A percentile compares a stretch with the other conserved stretches of the same genome.
Evolutionary conservation across 108 stramenopile species (phyloP).

Genomic region (Nannochloropsis salina): DNA sequence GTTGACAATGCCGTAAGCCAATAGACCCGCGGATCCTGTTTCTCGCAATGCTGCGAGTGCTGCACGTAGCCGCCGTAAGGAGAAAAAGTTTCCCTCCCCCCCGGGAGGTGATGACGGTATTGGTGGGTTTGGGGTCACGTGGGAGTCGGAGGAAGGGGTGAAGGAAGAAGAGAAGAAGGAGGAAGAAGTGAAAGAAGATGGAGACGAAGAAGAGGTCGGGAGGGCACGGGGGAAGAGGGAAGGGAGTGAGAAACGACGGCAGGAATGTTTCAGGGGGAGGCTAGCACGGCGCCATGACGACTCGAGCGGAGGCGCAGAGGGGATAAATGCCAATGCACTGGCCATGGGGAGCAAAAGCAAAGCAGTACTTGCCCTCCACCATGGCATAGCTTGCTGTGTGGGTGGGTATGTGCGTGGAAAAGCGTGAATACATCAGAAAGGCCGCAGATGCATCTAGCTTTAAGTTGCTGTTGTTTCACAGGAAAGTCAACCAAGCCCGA

Average conservation of each 20-base stretch:
- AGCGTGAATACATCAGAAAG: no score
- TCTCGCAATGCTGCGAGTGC: slow-evolving; percentile 15
- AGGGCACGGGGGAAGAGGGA: neutral
- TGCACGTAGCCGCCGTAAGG: neutral
- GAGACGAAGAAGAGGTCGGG: neutral
- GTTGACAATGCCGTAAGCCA: slow-evolving; percentile 40
- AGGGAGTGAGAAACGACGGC: neutral
- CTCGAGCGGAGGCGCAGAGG: no score
- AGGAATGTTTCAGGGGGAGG: neutral
- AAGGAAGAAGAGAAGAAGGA: slow-evolving; percentile 13
- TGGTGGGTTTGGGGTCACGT: neutral
- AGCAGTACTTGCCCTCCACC: no score
- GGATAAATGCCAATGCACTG: no score
- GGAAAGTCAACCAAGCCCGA: no score
- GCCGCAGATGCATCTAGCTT: no score
- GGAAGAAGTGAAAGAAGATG: neutral
- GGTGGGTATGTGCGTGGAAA: no score
- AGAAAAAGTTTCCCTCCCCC: neutral
- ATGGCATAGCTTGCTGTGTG: no score
- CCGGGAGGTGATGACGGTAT: neutral
- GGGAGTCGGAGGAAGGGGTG: neutral
- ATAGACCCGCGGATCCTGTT: neutral
- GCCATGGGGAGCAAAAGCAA: no score
- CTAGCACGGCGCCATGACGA: neutral
- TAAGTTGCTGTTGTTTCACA: no score